phyloP scores from a whole-genome alignment of 352 stramenopile species.

The Phytopythium delawarense region DNA sequence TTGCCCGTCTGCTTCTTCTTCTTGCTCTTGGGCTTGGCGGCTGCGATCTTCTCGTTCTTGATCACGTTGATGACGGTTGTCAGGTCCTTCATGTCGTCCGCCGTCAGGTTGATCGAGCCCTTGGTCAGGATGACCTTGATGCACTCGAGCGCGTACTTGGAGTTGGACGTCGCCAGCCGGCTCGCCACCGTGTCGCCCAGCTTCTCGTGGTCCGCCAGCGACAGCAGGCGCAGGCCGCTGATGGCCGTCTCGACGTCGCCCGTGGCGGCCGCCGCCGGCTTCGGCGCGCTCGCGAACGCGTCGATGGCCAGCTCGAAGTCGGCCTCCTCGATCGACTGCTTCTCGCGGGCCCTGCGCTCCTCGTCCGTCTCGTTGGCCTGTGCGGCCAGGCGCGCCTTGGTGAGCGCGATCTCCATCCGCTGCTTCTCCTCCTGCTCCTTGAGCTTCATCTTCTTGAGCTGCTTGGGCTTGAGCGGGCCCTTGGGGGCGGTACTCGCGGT shows the following conservation, averaged over 20 bases:
- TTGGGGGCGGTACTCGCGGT: conserved; percentile 27
- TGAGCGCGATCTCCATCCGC: conserved; percentile 66
- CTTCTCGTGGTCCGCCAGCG: conserved; percentile 70
- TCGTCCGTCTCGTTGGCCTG: conserved; percentile 63
- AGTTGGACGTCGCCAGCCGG: conserved; percentile 55
- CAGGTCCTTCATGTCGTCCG: conserved; percentile 85
- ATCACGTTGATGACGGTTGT: conserved; percentile 86
- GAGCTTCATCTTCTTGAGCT: conserved; percentile 84
- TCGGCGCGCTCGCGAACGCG: conserved; percentile 51
- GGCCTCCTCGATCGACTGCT: conserved; percentile 56
- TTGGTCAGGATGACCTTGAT: conserved; percentile 83
- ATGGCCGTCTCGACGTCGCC: conserved; percentile 46
- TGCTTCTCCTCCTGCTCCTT: conserved; percentile 87
- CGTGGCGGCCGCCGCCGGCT: conserved; percentile 24
- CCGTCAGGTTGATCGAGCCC: conserved; percentile 70
- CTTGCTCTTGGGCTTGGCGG: conserved; percentile 79
- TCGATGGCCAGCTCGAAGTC: conserved; percentile 79
- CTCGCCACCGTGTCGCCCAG: conserved; percentile 59
- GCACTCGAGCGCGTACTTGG: conserved; percentile 73
- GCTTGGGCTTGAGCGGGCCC: conserved; percentile 75
- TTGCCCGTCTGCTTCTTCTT: conserved; percentile 83
- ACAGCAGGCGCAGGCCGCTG: conserved; percentile 57
- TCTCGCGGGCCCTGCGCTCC: conserved; percentile 56
- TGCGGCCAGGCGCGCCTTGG: conserved; percentile 66
- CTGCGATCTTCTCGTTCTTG: conserved; percentile 86